These are phyloP conservation scores for Diddensiella santjacobensis DNA, from an alignment of 805 yeast genomes.

Conservation along the genomic window DNA sequence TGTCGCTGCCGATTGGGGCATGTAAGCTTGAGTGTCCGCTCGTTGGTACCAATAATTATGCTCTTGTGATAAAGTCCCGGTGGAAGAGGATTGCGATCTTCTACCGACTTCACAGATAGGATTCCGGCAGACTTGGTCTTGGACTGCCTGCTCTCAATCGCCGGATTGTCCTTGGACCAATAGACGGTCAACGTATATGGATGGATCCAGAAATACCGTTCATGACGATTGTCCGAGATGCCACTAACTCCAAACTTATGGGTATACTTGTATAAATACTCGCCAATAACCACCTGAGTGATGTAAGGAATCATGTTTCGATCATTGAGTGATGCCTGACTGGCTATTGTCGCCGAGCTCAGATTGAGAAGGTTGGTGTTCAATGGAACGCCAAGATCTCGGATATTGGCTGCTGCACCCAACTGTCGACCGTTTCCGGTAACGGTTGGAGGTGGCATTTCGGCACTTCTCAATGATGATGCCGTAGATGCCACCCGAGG, in stretches of 20 bases:
- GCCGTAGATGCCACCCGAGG: background rate
- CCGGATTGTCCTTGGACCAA: slow-evolving; percentile 85
- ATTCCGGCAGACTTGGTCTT: slow-evolving; percentile 80
- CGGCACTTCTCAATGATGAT: background rate
- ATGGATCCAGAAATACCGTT: slow-evolving; percentile 93
- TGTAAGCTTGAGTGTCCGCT: slow-evolving; percentile 68
- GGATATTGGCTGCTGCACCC: background rate
- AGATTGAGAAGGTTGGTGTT: background rate
- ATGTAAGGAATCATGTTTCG: slow-evolving; percentile 77
- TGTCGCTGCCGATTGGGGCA: slow-evolving; percentile 86
- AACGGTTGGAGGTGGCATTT: background rate
- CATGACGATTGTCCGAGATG: slow-evolving; percentile 78
- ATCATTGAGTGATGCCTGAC: slow-evolving; percentile 30
- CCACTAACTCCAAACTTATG: slow-evolving; percentile 62
- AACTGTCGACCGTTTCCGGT: background rate
- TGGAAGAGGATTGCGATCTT: slow-evolving; percentile 83
- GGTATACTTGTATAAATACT: slow-evolving; percentile 79
- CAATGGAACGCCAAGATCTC: background rate
- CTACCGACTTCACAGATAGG: slow-evolving; percentile 69
- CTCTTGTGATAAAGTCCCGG: slow-evolving; percentile 85
- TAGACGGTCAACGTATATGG: slow-evolving; percentile 88
- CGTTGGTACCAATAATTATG: slow-evolving; percentile 67
- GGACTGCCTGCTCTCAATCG: slow-evolving; percentile 48
- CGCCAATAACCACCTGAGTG: slow-evolving; percentile 93
- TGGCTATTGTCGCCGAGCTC: slow-evolving; percentile 23